Conservation (phyloP, 2,329 filamentous ascomycete species). For the Fonsecaea pedrosoi region DNA sequence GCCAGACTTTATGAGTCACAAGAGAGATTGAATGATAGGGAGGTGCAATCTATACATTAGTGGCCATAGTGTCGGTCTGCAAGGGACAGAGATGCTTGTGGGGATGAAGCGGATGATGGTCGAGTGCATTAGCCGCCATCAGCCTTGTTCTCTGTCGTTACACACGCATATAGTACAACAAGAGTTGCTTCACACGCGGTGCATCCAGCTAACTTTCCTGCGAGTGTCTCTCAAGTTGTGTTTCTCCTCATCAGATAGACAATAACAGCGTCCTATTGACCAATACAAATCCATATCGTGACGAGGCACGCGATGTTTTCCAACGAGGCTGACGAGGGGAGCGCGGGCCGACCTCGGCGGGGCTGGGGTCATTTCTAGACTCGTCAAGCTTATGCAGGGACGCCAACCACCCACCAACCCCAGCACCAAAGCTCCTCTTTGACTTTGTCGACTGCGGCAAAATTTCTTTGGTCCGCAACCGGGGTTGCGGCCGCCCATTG, state of each 20-base stretch:
- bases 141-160: not conserved
- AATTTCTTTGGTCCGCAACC: slow-evolving; percentile 17
- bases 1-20: not conserved
- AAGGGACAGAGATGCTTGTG: not conserved
- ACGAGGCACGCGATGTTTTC: not conserved
- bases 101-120: slow-evolving; percentile 11
- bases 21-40: not conserved
- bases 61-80: not conserved
- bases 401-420: not conserved
- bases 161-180: not conserved
- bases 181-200: not conserved
- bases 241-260: not conserved
- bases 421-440: slow-evolving; percentile 4
- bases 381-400: slow-evolving; percentile 16
- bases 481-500: not conserved
- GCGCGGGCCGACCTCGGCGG: slow-evolving; percentile 20
- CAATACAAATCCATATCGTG: not conserved
- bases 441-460: slow-evolving; percentile 13
- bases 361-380: slow-evolving; percentile 2
- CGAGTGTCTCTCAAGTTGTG: not conserved
- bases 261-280: not conserved
- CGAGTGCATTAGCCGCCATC: slow-evolving; percentile 20
- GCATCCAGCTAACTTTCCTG: not conserved
- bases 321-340: slow-evolving; percentile 12
- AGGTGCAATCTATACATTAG: not conserved